Conservation (phyloP, 345 rosid species). For the Acer campestre region DNA sequence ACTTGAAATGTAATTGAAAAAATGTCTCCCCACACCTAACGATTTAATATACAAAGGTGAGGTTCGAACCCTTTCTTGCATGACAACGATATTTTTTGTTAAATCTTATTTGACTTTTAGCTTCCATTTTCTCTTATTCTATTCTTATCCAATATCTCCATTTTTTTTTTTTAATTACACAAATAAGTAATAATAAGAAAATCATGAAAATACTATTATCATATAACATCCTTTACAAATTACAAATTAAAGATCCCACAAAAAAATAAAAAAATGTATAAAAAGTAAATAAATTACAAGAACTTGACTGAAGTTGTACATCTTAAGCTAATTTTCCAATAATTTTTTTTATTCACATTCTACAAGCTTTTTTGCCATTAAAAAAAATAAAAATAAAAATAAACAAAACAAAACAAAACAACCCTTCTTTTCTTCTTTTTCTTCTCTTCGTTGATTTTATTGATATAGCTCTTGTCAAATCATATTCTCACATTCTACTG, state of each 20-base stretch:
- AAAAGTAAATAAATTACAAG: neutral
- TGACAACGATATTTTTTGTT: no score
- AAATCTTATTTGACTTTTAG: no score
- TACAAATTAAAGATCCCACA: neutral
- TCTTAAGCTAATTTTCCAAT: neutral
- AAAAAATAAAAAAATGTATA: neutral
- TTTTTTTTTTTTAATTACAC: neutral
- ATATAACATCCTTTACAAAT: neutral
- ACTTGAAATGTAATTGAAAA: no score
- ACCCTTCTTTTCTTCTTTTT: neutral
- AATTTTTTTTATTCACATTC: neutral
- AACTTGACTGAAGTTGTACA: neutral
- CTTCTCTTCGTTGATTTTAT: neutral
- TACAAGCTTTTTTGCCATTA: neutral
- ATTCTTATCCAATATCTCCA: no score
- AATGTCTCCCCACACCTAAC: no score
- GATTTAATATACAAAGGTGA: neutral
- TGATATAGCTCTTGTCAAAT: neutral
- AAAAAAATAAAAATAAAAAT: neutral
- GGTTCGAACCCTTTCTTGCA: constrained; percentile 62
- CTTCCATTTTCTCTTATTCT: no score
- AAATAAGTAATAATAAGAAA: neutral
- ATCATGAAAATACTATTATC: neutral
- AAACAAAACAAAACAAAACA: neutral
- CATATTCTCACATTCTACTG: neutral